Evolutionary conservation across 2,329 filamentous ascomycete genomes (phyloP).

Genomic region (Anisogramma anomala): DNA sequence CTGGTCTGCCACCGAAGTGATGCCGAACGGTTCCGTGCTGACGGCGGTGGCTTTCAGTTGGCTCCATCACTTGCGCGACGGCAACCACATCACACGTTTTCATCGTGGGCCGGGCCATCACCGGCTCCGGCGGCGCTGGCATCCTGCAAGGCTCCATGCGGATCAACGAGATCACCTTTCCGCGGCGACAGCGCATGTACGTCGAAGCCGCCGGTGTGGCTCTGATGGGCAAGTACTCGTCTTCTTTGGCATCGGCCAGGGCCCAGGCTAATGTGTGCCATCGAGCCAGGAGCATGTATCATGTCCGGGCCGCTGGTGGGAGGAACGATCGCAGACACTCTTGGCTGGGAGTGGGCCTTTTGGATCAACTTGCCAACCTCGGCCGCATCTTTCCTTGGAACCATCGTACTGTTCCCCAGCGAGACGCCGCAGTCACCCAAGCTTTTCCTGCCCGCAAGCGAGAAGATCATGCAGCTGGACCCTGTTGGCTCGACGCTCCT

Average conservation of each 20-base stretch:
- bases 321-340: slow-evolving; percentile 13
- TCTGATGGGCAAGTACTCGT: slow-evolving; percentile 7
- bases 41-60: not conserved
- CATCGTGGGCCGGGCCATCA: slow-evolving; percentile 18
- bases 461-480: slow-evolving; percentile 21
- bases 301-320: slow-evolving; percentile 16
- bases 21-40: not conserved
- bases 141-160: slow-evolving; percentile 20
- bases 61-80: not conserved
- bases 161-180: slow-evolving; percentile 22
- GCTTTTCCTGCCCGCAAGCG: not conserved
- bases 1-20: not conserved
- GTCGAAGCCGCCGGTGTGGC: slow-evolving; percentile 17
- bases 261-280: not conserved
- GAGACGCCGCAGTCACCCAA: not conserved
- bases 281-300: slow-evolving; percentile 1
- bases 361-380: slow-evolving; percentile 19
- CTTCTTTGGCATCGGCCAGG: not conserved
- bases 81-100: slow-evolving; percentile 14
- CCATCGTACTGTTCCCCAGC: slow-evolving; percentile 14
- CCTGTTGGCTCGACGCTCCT: slow-evolving; percentile 26
- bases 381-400: slow-evolving; percentile 15
- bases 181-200: slow-evolving; percentile 26
- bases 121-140: slow-evolving; percentile 17
- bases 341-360: slow-evolving; percentile 17